Evolutionary conservation across 148 eudicot species (phyloP).

Genomic region (Diospyros kaki): DNA sequence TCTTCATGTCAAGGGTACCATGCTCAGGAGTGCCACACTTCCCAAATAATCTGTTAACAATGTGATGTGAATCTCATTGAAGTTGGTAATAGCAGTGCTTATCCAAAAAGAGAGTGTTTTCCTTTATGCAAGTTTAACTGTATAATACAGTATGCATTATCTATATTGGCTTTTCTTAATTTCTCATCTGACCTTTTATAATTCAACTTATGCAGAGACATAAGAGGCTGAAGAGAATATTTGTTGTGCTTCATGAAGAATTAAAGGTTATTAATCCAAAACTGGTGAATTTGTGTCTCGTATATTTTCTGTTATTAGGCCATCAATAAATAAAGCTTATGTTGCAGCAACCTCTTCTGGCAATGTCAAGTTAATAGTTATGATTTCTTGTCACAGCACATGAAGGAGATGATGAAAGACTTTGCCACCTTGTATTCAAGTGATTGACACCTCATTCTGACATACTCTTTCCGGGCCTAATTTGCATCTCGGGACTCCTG

Average conservation of each 20-base stretch:
- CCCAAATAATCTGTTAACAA: neutral
- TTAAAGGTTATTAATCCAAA: slow-evolving; percentile 47
- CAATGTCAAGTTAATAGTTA: neutral
- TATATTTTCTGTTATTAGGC: neutral
- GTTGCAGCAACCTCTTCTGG: neutral
- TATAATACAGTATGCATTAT: too few relatives aligned
- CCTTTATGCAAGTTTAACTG: too few relatives aligned
- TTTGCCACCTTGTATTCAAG: slow-evolving; percentile 43
- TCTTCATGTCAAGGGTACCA: neutral
- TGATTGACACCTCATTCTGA: slow-evolving; percentile 23
- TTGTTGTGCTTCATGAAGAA: slow-evolving; percentile 91
- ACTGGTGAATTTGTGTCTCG: neutral
- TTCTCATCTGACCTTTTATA: slow-evolving; percentile 10
- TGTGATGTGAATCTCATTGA: neutral
- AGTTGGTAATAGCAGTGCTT: neutral
- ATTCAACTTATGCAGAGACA: slow-evolving; percentile 59
- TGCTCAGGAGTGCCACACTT: neutral
- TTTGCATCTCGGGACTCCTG: neutral
- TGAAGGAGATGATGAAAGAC: slow-evolving; percentile 78
- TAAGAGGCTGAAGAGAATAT: slow-evolving; percentile 78
- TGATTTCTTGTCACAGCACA: slow-evolving; percentile 42
- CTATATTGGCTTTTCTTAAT: neutral
- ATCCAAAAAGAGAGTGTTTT: too few relatives aligned
- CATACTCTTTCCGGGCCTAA: neutral
- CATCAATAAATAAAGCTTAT: slow-evolving; percentile 3